Percentiles rank a stretch among this genome's conserved stretches.
Evolutionary conservation across 1,284 basidiomycete genomes (phyloP).

Genomic region (Waitea zeae): DNA sequence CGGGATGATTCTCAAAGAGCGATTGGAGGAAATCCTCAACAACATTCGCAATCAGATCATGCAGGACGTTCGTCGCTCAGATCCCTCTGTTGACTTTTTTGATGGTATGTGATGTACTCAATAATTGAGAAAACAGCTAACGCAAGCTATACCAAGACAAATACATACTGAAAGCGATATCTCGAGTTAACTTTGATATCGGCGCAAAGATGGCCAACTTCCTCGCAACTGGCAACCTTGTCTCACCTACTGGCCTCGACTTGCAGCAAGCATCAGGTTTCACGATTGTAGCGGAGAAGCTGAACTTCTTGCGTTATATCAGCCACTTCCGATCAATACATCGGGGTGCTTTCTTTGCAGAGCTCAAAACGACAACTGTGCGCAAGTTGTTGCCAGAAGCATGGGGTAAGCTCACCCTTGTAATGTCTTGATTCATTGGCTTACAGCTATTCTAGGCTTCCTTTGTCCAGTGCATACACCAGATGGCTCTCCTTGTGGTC

Average conservation of each 20-base stretch:
- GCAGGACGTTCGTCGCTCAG: conserved; percentile 60
- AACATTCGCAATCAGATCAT: conserved; percentile 60
- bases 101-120: conserved; percentile 39
- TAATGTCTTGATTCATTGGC: neutral
- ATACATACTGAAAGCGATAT: conserved; percentile 69
- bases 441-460: conserved; percentile 45
- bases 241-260: conserved; percentile 91
- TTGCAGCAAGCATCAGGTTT: conserved; percentile 95
- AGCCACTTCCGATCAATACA: conserved; percentile 98
- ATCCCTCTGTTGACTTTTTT: conserved; percentile 68
- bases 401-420: conserved; percentile 55
- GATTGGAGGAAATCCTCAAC: conserved; percentile 80
- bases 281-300: conserved; percentile 96
- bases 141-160: conserved; percentile 28
- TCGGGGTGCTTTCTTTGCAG: conserved; percentile 98
- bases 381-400: conserved; percentile 95
- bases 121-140: conserved; percentile 1
- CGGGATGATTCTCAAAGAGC: conserved; percentile 97
- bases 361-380: conserved; percentile 96
- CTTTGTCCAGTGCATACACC: conserved; percentile 98
- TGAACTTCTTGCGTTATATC: conserved; percentile 98
- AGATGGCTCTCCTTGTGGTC: conserved; percentile 94
- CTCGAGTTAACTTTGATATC: conserved; percentile 82
- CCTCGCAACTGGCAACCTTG: conserved; percentile 92
- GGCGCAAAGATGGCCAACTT: conserved; percentile 87